Conservation (phyloP, 2,329 filamentous ascomycete genomes). For the Daldinia sp. region DNA sequence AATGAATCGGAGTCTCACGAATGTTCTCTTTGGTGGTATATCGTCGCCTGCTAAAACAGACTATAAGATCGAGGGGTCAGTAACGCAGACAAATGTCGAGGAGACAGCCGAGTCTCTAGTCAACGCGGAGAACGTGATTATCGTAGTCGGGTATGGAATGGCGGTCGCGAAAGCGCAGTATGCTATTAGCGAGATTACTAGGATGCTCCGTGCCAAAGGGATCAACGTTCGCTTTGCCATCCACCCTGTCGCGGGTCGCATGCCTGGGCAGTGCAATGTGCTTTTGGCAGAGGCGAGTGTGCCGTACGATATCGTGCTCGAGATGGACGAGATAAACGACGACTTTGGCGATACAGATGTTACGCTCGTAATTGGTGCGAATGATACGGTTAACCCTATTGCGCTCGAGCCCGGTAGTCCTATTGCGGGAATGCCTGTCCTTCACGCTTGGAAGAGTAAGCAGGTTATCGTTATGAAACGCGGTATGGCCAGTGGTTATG, state of each 20-base stretch:
- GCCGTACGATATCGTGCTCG: slow-evolving; percentile 90
- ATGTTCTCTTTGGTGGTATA: slow-evolving; percentile 89
- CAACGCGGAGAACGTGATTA: slow-evolving; percentile 86
- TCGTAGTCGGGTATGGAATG: slow-evolving; percentile 94
- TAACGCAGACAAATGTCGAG: slow-evolving; percentile 82
- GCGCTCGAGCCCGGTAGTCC: slow-evolving; percentile 84
- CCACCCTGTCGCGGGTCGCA: slow-evolving; percentile 88
- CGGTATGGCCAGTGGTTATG: slow-evolving; percentile 88
- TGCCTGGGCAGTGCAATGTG: slow-evolving; percentile 95
- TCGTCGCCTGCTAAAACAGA: slow-evolving; percentile 71
- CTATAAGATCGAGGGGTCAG: slow-evolving; percentile 82
- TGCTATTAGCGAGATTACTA: slow-evolving; percentile 85
- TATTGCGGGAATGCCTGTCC: slow-evolving; percentile 92
- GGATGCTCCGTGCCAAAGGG: slow-evolving; percentile 77
- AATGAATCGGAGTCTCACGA: slow-evolving; percentile 91
- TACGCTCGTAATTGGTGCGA: slow-evolving; percentile 89
- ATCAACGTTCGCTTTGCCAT: slow-evolving; percentile 90
- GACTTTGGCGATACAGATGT: slow-evolving; percentile 89
- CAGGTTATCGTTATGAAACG: slow-evolving; percentile 94
- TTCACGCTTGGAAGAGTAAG: slow-evolving; percentile 95
- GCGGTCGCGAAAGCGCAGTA: slow-evolving; percentile 95
- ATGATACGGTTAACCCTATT: slow-evolving; percentile 93
- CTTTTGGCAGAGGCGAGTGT: slow-evolving; percentile 88
- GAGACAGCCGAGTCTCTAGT: slow-evolving; percentile 82
- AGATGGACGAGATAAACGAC: slow-evolving; percentile 97